These are phyloP conservation scores for Candida tetrigidarum DNA, from an alignment of 1,139 yeast genomes.

Conservation along the genomic window DNA sequence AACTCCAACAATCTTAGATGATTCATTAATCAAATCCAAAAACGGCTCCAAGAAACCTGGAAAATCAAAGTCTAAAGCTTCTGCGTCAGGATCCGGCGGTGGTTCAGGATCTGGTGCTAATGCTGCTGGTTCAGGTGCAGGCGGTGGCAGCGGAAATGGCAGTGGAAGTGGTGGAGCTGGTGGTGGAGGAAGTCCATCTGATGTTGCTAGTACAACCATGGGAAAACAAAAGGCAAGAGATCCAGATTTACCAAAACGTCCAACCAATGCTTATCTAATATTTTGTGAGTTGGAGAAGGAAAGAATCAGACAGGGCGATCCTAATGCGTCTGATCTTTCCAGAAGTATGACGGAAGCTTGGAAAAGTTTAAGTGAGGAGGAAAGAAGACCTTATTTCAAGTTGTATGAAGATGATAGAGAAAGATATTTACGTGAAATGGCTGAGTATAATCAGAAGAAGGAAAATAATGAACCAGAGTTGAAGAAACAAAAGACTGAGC, in stretches of 20 bases:
- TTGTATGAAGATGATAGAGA: constrained; percentile 80
- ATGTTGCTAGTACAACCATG: constrained; percentile 8
- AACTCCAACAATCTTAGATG: constrained; percentile 40
- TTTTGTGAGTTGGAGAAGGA: constrained; percentile 90
- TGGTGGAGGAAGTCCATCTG: constrained; percentile 14
- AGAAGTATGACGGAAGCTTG: constrained; percentile 84
- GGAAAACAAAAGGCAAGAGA: constrained; percentile 53
- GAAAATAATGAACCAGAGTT: constrained; percentile 13
- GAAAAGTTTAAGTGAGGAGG: constrained; percentile 75
- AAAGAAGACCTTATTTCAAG: constrained; percentile 74
- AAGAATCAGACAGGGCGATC: constrained; percentile 57
- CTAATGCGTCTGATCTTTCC: constrained; percentile 65
- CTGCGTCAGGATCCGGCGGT: constrained; percentile 12
- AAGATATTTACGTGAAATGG: constrained; percentile 77
- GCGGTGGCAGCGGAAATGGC: not conserved
- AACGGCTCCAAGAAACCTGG: constrained; percentile 30
- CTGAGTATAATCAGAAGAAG: constrained; percentile 54
- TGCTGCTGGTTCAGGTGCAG: not conserved
- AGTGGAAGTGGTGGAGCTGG: not conserved
- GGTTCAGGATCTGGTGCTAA: constrained; percentile 9
- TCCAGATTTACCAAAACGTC: constrained; percentile 86
- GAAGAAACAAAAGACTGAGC: constrained; percentile 31
- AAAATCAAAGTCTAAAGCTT: constrained; percentile 15
- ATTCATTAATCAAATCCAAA: constrained; percentile 25
- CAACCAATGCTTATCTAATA: constrained; percentile 85